Percentiles rank a stretch among this genome's conserved stretches.
Evolutionary conservation across 768 basidiomycete species (phyloP).

Genomic region (Phlebiopsis flavidoalba): DNA sequence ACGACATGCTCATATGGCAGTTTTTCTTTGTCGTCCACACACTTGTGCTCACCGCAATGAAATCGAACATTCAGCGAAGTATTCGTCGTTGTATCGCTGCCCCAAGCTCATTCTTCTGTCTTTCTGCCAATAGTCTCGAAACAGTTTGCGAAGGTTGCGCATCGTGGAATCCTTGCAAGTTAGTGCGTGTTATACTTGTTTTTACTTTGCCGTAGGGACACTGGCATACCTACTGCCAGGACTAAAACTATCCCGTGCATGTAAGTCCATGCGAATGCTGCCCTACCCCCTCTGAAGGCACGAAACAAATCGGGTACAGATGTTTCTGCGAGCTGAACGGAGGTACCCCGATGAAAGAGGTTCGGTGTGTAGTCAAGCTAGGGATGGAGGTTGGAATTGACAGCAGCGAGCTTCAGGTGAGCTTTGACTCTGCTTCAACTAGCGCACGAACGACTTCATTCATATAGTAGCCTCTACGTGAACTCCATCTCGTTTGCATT

Average conservation of each 20-base stretch:
- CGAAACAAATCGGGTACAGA: too few species aligned
- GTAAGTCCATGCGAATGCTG: background rate
- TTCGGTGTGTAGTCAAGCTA: conserved; percentile 77
- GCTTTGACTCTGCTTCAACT: conserved; percentile 12
- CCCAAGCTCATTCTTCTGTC: too few species aligned
- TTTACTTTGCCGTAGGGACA: conserved; percentile 48
- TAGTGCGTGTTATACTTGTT: background rate
- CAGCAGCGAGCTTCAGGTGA: conserved; percentile 87
- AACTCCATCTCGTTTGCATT: conserved; percentile 85
- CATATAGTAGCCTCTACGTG: conserved; percentile 62
- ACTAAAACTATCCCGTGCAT: conserved; percentile 56
- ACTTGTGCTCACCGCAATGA: background rate
- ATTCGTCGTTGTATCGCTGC: conserved; percentile 76
- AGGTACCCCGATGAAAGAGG: conserved; percentile 29
- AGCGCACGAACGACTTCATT: background rate
- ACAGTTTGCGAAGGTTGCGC: conserved; percentile 64
- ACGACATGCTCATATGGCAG: too few species aligned
- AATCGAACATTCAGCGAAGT: conserved; percentile 49
- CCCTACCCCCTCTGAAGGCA: background rate
- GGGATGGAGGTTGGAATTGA: conserved; percentile 85
- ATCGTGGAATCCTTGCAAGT: background rate
- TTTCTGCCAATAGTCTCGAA: conserved; percentile 81
- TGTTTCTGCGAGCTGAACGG: conserved; percentile 3
- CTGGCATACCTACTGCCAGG: conserved; percentile 76
- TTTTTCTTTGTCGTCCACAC: too few species aligned